A percentile compares a stretch with the other conserved stretches of the same genome.
These are phyloP conservation scores for Suillus spraguei DNA, from an alignment of 768 basidiomycete genomes.

Conservation along the genomic window DNA sequence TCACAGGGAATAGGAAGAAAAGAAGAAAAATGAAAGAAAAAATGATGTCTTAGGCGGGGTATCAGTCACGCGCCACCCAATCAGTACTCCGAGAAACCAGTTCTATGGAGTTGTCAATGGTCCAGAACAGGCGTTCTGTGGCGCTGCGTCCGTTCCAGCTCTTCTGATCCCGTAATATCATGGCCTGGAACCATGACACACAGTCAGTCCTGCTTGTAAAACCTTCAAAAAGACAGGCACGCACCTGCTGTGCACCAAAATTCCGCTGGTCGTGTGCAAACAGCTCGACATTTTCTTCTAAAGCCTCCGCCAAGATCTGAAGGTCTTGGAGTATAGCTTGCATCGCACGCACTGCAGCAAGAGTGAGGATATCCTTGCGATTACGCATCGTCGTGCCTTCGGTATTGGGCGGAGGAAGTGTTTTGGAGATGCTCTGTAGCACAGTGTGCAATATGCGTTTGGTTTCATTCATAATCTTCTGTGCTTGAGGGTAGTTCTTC, in stretches of 20 bases:
- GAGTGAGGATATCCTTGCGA: conserved; percentile 74
- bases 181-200: conserved; percentile 58
- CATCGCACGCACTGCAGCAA: conserved; percentile 77
- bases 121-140: conserved; percentile 92
- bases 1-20: conserved; percentile 3
- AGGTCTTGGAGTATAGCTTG: conserved; percentile 87
- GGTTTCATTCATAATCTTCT: conserved; percentile 88
- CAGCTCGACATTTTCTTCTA: conserved; percentile 88
- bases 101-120: conserved; percentile 87
- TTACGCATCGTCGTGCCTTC: conserved; percentile 58
- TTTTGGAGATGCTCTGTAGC: conserved; percentile 78
- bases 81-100: conserved; percentile 83
- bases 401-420: conserved; percentile 58
- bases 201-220: neutral
- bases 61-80: conserved; percentile 78
- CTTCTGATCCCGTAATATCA: conserved; percentile 95
- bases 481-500: conserved; percentile 88
- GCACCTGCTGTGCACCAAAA: conserved; percentile 95
- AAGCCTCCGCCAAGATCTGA: conserved; percentile 81
- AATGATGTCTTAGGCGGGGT: neutral
- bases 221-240: conserved; percentile 18
- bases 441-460: conserved; percentile 92
- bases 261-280: conserved; percentile 95
- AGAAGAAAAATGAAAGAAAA: neutral
- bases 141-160: conserved; percentile 92